These are phyloP conservation scores for Arctium lappa DNA, from an alignment of 129 eudicot species.

Conservation along the genomic window DNA sequence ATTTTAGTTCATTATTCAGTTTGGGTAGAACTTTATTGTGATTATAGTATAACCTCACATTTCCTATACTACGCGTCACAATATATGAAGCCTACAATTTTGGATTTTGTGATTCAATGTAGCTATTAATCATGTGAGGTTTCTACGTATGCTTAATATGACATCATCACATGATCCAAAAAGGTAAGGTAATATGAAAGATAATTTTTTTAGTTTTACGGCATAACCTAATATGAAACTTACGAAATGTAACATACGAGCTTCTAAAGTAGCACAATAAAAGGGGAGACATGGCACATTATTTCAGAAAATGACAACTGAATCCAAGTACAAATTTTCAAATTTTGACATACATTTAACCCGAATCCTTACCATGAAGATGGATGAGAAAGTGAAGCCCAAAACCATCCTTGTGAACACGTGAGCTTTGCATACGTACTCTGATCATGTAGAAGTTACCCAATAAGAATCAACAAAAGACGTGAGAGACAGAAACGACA, in stretches of 20 bases:
- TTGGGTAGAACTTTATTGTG: not conserved
- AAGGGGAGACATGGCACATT: not conserved
- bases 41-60: not conserved
- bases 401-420: conserved; percentile 87
- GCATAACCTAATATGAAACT: not conserved
- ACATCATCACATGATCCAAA: not conserved
- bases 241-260: not conserved
- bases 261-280: not conserved
- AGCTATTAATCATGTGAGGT: not conserved
- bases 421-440: conserved; percentile 75
- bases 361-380: conserved; percentile 51
- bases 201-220: not conserved
- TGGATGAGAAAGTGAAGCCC: conserved; percentile 76
- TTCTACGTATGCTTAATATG: not conserved
- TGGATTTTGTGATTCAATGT: not conserved
- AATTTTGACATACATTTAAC: not conserved
- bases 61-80: not conserved
- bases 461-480: conserved; percentile 11
- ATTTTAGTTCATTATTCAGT: not conserved
- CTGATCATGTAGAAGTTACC: conserved; percentile 25
- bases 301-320: not conserved
- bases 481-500: not conserved
- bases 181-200: not conserved
- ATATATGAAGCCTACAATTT: not conserved
- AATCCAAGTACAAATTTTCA: not conserved